Evolutionary conservation across 2,329 filamentous ascomycete genomes (phyloP).

Genomic region (Fusarium brevicatenulatum): DNA sequence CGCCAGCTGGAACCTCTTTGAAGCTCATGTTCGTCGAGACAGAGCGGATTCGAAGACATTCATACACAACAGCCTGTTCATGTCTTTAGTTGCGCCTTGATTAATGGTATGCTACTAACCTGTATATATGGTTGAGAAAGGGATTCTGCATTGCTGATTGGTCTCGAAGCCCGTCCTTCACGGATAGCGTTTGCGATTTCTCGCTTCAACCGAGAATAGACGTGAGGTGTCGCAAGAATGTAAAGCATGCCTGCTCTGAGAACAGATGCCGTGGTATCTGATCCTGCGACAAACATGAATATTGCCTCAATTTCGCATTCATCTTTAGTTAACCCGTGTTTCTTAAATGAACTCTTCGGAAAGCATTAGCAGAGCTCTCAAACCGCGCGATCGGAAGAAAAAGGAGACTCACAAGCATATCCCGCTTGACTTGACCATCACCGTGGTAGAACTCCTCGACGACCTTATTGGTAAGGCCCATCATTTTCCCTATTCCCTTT

Average conservation of each 20-base stretch:
- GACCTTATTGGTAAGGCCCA: not conserved
- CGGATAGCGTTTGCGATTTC: not conserved
- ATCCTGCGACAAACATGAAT: conserved; percentile 1
- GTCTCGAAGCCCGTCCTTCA: not conserved
- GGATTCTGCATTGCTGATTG: not conserved
- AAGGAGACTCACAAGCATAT: not conserved
- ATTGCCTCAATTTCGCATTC: not conserved
- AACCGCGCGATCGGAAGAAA: rapidly evolving
- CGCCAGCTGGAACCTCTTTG: not conserved
- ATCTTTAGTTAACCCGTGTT: not conserved
- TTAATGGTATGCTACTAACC: rapidly evolving
- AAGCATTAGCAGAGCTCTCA: not conserved
- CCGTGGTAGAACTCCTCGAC: not conserved
- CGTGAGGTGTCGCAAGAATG: not conserved
- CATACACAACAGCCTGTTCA: not conserved
- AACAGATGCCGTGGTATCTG: not conserved
- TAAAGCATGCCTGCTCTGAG: not conserved
- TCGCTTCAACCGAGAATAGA: not conserved
- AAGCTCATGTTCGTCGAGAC: not conserved
- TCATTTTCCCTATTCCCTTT: not conserved
- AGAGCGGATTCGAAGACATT: not conserved
- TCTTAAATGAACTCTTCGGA: not conserved
- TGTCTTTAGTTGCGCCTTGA: rapidly evolving
- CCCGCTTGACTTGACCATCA: not conserved
- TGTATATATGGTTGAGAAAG: not conserved